phyloP scores from a whole-genome alignment of 257 asterid species.

The Eucommia ulmoides region DNA sequence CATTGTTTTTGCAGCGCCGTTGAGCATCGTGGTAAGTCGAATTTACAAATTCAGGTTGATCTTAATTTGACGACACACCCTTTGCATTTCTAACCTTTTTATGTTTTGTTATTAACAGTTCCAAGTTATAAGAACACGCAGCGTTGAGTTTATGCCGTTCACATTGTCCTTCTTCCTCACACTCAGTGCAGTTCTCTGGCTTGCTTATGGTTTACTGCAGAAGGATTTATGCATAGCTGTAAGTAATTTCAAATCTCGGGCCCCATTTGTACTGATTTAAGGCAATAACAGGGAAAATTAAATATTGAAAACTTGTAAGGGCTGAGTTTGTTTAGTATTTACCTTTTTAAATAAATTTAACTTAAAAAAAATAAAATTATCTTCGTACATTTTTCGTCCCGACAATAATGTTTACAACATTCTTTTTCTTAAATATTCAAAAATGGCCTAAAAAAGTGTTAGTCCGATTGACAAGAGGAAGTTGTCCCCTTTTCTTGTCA shows the following conservation, averaged over 20 bases:
- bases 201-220: constrained; percentile 45
- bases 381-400: too few relatives aligned
- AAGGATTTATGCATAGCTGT: constrained; percentile 38
- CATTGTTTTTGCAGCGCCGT: constrained; percentile 32
- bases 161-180: constrained; percentile 64
- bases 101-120: constrained; percentile 19
- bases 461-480: too few relatives aligned
- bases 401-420: too few relatives aligned
- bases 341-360: too few relatives aligned
- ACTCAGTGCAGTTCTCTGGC: constrained; percentile 73
- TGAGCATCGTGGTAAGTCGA: constrained; percentile 26
- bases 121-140: constrained; percentile 61
- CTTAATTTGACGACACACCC: not conserved
- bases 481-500: too few relatives aligned
- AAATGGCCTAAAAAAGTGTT: too few relatives aligned
- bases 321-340: too few relatives aligned
- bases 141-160: constrained; percentile 85
- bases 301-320: too few relatives aligned
- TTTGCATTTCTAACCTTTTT: not conserved
- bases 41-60: not conserved
- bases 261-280: too few relatives aligned
- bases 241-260: constrained; percentile 5
- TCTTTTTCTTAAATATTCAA: too few relatives aligned
- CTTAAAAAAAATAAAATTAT: too few relatives aligned
- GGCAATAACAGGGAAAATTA: too few relatives aligned